Conservation (phyloP, 2,329 filamentous ascomycete species). For the Rhynchosporium graminicola region DNA sequence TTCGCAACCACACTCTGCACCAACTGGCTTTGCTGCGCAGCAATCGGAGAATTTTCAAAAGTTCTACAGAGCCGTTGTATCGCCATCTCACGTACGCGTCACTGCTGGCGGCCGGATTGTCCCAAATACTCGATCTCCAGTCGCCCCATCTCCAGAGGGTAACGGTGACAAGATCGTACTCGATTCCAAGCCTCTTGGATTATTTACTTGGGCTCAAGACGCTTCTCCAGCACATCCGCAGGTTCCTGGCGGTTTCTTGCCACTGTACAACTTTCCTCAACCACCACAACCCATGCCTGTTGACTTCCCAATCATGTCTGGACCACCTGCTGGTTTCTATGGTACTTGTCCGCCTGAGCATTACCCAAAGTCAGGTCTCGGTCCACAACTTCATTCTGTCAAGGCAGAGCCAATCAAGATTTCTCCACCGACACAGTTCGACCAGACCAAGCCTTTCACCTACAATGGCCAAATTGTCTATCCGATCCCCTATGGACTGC, state of each 20-base stretch:
- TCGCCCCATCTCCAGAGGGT: conserved; percentile 35
- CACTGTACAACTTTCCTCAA: conserved; percentile 25
- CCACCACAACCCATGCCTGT: conserved; percentile 21
- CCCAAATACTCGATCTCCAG: conserved; percentile 56
- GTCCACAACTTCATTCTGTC: conserved; percentile 8
- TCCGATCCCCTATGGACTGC: conserved; percentile 35
- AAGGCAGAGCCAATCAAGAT: conserved; percentile 36
- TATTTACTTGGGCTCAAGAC: conserved; percentile 20
- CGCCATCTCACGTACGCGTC: conserved; percentile 66
- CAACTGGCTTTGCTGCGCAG: conserved; percentile 54
- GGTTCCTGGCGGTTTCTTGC: conserved; percentile 25
- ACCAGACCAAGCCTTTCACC: conserved; percentile 40
- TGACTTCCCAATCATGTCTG: conserved; percentile 1
- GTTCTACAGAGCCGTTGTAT: conserved; percentile 69
- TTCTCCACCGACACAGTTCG: conserved; percentile 40
- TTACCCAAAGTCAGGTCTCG: conserved; percentile 4
- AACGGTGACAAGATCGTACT: conserved; percentile 28
- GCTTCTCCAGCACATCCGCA: conserved; percentile 23
- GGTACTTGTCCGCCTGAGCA: conserved; percentile 1
- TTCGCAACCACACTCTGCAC: conserved; percentile 52
- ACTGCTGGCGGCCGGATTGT: conserved; percentile 69
- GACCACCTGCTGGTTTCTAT: conserved; percentile 1
- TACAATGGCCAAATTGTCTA: conserved; percentile 40
- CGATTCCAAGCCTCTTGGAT: background rate
- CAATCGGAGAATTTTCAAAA: conserved; percentile 65